These are phyloP conservation scores for Agroathelia rolfsii DNA, from an alignment of 1,284 basidiomycete species.

Conservation along the genomic window DNA sequence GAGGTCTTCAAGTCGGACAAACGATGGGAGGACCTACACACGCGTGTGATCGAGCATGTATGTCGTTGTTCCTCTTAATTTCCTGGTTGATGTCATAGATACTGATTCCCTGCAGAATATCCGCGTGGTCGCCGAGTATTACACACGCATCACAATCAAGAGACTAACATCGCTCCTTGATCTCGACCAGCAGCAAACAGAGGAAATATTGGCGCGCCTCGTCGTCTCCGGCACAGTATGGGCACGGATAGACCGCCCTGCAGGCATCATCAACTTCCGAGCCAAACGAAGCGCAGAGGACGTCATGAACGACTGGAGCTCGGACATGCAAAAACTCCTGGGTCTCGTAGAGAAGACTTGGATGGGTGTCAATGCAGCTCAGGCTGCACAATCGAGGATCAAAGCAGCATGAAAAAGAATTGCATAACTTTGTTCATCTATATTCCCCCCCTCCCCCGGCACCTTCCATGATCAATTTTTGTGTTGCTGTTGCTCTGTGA, in stretches of 20 bases:
- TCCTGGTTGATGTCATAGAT: conserved; percentile 7
- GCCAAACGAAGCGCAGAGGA: conserved; percentile 74
- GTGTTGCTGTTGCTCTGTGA: too few relatives aligned
- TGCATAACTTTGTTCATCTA: conserved; percentile 20
- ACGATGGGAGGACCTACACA: conserved; percentile 94
- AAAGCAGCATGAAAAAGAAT: too few relatives aligned
- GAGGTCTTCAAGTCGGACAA: conserved; percentile 75
- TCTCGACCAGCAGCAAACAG: conserved; percentile 73
- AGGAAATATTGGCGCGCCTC: conserved; percentile 79
- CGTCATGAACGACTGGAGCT: conserved; percentile 94
- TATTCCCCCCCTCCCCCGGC: too few relatives aligned
- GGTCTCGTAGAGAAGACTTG: conserved; percentile 77
- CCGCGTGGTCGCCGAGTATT: conserved; percentile 90
- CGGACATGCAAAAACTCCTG: conserved; percentile 85
- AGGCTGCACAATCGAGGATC: conserved; percentile 64
- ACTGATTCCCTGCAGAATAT: conserved; percentile 61
- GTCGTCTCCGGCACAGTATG: conserved; percentile 89
- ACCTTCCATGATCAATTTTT: too few relatives aligned
- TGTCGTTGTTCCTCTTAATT: conserved; percentile 21
- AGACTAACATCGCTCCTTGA: conserved; percentile 86
- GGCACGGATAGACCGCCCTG: conserved; percentile 90
- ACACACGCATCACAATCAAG: conserved; percentile 82
- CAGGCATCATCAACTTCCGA: conserved; percentile 83
- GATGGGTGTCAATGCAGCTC: conserved; percentile 84
- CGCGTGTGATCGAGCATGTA: conserved; percentile 94